Evolutionary conservation across 2,329 filamentous ascomycete species (phyloP).

Genomic region (Ceratocystis cubensis): DNA sequence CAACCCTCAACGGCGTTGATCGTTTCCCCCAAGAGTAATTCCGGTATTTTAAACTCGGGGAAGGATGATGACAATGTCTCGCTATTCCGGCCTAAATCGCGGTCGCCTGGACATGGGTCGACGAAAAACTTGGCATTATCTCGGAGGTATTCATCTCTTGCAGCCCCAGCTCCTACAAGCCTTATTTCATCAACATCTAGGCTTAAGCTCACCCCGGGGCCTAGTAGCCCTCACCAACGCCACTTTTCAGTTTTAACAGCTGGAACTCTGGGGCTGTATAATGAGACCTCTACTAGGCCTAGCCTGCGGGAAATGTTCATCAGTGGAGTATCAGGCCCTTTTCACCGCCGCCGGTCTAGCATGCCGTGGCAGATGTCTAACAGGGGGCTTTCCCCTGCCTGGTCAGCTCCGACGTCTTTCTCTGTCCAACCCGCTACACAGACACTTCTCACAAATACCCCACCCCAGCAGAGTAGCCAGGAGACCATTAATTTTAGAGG

Average conservation of each 20-base stretch:
- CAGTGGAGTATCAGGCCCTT: slow-evolving; percentile 6
- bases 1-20: slow-evolving; percentile 19
- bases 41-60: not conserved
- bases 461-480: not conserved
- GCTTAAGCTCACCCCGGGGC: not conserved
- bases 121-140: not conserved
- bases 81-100: not conserved
- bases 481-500: not conserved
- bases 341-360: slow-evolving; percentile 12
- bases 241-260: slow-evolving; percentile 23
- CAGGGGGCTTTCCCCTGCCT: not conserved
- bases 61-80: not conserved
- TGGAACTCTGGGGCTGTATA: slow-evolving; percentile 23
- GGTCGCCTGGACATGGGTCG: not conserved
- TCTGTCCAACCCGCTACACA: not conserved
- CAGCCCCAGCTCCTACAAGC: not conserved
- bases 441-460: not conserved
- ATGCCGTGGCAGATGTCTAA: slow-evolving; percentile 14
- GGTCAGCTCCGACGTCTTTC: not conserved
- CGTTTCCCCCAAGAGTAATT: slow-evolving; percentile 11
- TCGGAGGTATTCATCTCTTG: not conserved
- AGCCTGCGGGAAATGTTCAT: slow-evolving; percentile 16
- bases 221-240: slow-evolving; percentile 19
- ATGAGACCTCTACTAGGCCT: slow-evolving; percentile 16
- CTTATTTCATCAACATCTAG: not conserved